A percentile compares a stretch with the other conserved stretches of the same genome.
phyloP scores from a whole-genome alignment of 371 early-diverging fungal genomes.

The Circinella umbellata region DNA sequence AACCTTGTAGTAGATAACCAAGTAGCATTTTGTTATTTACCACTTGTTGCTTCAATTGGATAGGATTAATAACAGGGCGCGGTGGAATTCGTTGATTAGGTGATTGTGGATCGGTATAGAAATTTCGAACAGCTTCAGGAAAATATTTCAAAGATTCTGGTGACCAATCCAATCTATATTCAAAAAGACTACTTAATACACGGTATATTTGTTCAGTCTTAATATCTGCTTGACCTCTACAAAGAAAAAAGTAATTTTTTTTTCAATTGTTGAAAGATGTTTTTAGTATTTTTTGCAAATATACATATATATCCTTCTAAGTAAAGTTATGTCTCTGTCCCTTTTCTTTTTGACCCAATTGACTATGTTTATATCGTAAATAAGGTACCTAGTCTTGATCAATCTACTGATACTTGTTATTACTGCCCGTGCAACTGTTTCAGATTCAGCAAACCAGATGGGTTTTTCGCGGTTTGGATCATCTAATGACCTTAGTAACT shows the following conservation, averaged over 20 bases:
- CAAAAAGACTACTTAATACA: constrained; percentile 57
- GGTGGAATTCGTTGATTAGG: constrained; percentile 24
- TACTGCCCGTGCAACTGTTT: constrained; percentile 63
- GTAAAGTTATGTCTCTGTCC: too few relatives aligned
- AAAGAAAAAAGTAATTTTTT: not conserved
- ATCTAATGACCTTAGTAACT: constrained; percentile 61
- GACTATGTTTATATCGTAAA: too few relatives aligned
- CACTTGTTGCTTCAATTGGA: constrained; percentile 35
- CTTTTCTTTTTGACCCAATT: too few relatives aligned
- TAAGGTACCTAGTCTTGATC: constrained; percentile 51
- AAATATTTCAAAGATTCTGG: constrained; percentile 56
- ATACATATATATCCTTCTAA: too few relatives aligned
- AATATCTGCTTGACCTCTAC: constrained; percentile 64
- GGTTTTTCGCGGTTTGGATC: constrained; percentile 65
- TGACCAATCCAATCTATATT: constrained; percentile 63
- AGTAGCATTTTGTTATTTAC: constrained; percentile 36
- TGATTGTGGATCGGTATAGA: constrained; percentile 41
- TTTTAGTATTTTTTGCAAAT: not conserved
- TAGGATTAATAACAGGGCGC: constrained; percentile 41
- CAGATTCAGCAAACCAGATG: constrained; percentile 72
- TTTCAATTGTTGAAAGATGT: not conserved
- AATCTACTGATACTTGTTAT: constrained; percentile 63
- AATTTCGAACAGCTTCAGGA: constrained; percentile 58
- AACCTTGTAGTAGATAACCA: constrained; percentile 43
- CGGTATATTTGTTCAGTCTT: constrained; percentile 59